phyloP scores from a whole-genome alignment of 345 rosid genomes.

The Pistacia vera region DNA sequence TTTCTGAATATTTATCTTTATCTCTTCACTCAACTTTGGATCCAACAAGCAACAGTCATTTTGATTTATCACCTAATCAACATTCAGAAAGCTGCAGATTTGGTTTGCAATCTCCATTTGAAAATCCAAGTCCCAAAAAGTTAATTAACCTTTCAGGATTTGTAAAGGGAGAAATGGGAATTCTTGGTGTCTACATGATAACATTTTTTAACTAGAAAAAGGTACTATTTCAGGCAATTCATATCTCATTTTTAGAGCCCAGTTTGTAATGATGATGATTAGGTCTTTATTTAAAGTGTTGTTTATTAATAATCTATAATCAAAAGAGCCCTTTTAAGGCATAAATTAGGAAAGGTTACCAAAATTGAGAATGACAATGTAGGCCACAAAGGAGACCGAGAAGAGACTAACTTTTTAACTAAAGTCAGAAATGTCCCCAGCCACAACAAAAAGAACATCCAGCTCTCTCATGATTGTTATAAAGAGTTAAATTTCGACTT shows the following conservation, averaged over 20 bases:
- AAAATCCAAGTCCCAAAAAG: background rate
- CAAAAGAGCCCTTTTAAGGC: constrained; percentile 29
- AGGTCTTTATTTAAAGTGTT: constrained; percentile 21
- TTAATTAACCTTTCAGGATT: constrained; percentile 20
- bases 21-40: constrained; percentile 2
- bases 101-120: no score
- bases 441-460: constrained; percentile 25
- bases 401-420: constrained; percentile 36
- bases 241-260: constrained; percentile 35
- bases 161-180: constrained; percentile 13
- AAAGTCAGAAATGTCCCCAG: constrained; percentile 40
- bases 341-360: constrained; percentile 47
- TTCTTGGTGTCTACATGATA: constrained; percentile 24
- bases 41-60: background rate
- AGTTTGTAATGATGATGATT: constrained; percentile 38
- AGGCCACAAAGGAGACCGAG: constrained; percentile 70
- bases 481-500: constrained; percentile 37
- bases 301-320: constrained; percentile 24
- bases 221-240: constrained; percentile 11
- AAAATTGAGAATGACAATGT: constrained; percentile 52
- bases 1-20: constrained; percentile 3
- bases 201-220: constrained; percentile 12
- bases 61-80: no score
- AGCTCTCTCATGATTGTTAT: constrained; percentile 36
- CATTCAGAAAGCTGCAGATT: no score